Base-by-base conservation (phyloP, 441 rosid species). In the Metrosideros polymorpha region DNA sequence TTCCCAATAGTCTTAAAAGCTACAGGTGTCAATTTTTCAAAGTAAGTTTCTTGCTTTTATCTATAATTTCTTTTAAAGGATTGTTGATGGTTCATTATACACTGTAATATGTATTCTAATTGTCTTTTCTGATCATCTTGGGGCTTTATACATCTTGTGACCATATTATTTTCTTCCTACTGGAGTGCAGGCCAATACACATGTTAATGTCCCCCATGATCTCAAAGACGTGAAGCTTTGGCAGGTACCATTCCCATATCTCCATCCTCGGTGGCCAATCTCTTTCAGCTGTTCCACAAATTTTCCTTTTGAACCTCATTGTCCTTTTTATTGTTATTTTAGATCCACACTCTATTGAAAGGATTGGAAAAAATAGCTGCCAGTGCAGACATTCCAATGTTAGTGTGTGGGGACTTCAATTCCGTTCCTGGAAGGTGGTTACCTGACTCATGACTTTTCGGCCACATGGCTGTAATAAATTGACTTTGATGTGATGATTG, bases 371-470 rank as follows among this genome's bases (percentile, higher is more conserved):
- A 87, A 55, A 88, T 89, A 84, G 87, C 85, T 18, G 59, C 85
- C 52, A 82, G 89, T 84, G 88, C 88, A 45, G 63, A 88, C 56
- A 84, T 90, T 83, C 93, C 91, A 49, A 51, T 90, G 32, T 59
- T 90, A 52, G 89, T 91, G 35, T 90, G 92, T 84, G 93, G 90
- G 83, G 91, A 91, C 88, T 87, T 91, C 84, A 90, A 91, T 86
- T 88, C 89, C 42, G 32, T 45, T 86, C 93, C 93, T 7, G 88
- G 53, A 84, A 91, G 92, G 92, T 91, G 86, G 45, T 88, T 88
- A 30, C 84, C 79, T 52, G 59, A 56, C 45, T 56, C 85, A 24
- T 61, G 12, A n/a, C 13, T 54, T 18, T 83, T 43, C 13, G 22
- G 42, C 71, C 29, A 84, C 27, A 25, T 50, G 63, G 32, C 43